A percentile compares a stretch with the other conserved stretches of the same genome.
Evolutionary conservation across 306 rosid species (phyloP).

Genomic region (Canavalia gladiata): DNA sequence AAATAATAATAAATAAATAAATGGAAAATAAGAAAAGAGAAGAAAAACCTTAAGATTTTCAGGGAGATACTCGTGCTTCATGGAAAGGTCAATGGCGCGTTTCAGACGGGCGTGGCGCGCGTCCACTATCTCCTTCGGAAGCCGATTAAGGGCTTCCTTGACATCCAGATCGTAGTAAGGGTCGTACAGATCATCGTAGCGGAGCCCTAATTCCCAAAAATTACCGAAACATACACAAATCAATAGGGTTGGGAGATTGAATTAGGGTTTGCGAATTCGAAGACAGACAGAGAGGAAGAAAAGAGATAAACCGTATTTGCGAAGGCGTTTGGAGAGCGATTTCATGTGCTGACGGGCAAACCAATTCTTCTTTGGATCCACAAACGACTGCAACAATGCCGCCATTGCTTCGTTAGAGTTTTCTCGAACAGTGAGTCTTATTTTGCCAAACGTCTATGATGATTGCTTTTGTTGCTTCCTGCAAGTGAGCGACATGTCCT

Average conservation of each 20-base stretch:
- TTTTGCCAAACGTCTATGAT: conserved; percentile 3
- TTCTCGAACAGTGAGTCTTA: conserved; percentile 23
- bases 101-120: conserved; percentile 95
- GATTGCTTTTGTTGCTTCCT: background rate
- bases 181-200: conserved; percentile 91
- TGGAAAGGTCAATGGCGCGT: conserved; percentile 96
- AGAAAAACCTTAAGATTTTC: conserved; percentile 79
- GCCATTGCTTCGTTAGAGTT: conserved; percentile 58
- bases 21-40: background rate
- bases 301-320: conserved; percentile 65
- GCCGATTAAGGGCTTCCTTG: conserved; percentile 91
- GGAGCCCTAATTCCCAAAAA: conserved; percentile 67
- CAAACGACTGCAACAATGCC: conserved; percentile 66
- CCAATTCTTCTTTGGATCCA: conserved; percentile 90
- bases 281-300: background rate
- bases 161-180: conserved; percentile 85
- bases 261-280: conserved; percentile 50
- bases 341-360: conserved; percentile 90
- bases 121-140: conserved; percentile 88
- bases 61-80: conserved; percentile 94
- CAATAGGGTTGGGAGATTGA: background rate
- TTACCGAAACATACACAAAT: background rate
- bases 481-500: conserved; percentile 17
- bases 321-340: conserved; percentile 77
- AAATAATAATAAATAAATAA: background rate